Evolutionary conservation across 305 asterid species (phyloP).

Genomic region (Vinca major): DNA sequence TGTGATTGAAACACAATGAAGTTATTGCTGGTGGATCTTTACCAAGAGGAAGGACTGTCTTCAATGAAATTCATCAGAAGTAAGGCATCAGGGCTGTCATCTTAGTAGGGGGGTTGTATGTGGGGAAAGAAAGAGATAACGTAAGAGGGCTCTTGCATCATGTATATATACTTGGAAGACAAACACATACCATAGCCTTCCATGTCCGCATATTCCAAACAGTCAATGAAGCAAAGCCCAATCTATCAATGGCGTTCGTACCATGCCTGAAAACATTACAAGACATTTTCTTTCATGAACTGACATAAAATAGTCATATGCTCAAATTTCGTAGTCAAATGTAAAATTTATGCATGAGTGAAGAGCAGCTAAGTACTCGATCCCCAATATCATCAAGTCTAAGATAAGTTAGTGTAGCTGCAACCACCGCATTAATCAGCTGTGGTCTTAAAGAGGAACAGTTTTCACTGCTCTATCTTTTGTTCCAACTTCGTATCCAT

Average conservation of each 20-base stretch:
- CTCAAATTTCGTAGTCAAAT: background rate
- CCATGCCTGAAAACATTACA: slow-evolving; percentile 48
- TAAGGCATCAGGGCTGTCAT: slow-evolving; percentile 30
- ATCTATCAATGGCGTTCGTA: slow-evolving; percentile 34
- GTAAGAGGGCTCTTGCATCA: slow-evolving; percentile 16
- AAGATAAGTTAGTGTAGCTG: background rate
- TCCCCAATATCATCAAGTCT: background rate
- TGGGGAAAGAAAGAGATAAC: slow-evolving; percentile 16
- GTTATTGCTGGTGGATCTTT: slow-evolving; percentile 96
- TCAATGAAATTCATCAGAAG: slow-evolving; percentile 46
- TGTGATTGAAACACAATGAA: slow-evolving; percentile 79
- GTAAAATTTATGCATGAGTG: background rate
- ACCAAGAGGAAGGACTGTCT: slow-evolving; percentile 99
- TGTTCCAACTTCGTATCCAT: background rate
- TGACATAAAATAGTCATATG: background rate
- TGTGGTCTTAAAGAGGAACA: background rate
- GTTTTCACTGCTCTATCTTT: background rate
- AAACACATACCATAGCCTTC: slow-evolving; percentile 79
- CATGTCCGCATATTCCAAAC: slow-evolving; percentile 99
- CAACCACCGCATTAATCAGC: too few species aligned
- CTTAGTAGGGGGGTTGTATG: background rate
- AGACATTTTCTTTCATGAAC: background rate
- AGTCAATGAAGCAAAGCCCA: slow-evolving; percentile 88
- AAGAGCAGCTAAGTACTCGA: background rate
- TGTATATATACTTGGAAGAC: slow-evolving; percentile 20